Evolutionary conservation across 345 rosid genomes (phyloP).

Genomic region (Moricandia arvensis): DNA sequence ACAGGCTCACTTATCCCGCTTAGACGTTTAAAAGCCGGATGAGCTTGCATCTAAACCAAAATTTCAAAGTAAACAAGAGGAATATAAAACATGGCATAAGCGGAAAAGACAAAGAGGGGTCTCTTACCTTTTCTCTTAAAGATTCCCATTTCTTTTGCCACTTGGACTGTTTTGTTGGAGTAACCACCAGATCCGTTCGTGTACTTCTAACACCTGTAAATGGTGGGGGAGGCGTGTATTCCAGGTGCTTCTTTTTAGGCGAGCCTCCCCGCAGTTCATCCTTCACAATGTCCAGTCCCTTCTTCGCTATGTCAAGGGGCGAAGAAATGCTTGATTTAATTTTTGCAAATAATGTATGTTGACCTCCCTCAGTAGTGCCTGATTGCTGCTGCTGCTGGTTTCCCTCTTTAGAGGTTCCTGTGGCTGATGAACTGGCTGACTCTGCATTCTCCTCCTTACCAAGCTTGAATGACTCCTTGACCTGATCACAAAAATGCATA

Average conservation of each 20-base stretch:
- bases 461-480: constrained; percentile 62
- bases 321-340: constrained; percentile 66
- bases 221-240: constrained; percentile 62
- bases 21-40: constrained; percentile 67
- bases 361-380: constrained; percentile 40
- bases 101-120: background rate
- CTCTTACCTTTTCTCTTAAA: constrained; percentile 56
- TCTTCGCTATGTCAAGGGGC: constrained; percentile 72
- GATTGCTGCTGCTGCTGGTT: constrained; percentile 44
- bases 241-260: constrained; percentile 78
- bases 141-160: constrained; percentile 86
- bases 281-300: constrained; percentile 83
- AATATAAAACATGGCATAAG: background rate
- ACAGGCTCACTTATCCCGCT: constrained; percentile 85
- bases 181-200: constrained; percentile 68
- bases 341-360: constrained; percentile 65
- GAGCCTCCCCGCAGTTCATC: constrained; percentile 75
- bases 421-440: constrained; percentile 45
- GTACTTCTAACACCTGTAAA: constrained; percentile 72
- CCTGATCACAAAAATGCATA: constrained; percentile 43
- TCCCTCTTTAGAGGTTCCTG: constrained; percentile 51
- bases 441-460: constrained; percentile 50
- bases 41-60: constrained; percentile 63
- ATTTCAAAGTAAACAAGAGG: constrained; percentile 4
- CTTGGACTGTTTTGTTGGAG: constrained; percentile 60